Percentiles rank a stretch among this genome's conserved stretches.
phyloP scores from a whole-genome alignment of 768 basidiomycete genomes.

The Chlorophyllum brunneum region DNA sequence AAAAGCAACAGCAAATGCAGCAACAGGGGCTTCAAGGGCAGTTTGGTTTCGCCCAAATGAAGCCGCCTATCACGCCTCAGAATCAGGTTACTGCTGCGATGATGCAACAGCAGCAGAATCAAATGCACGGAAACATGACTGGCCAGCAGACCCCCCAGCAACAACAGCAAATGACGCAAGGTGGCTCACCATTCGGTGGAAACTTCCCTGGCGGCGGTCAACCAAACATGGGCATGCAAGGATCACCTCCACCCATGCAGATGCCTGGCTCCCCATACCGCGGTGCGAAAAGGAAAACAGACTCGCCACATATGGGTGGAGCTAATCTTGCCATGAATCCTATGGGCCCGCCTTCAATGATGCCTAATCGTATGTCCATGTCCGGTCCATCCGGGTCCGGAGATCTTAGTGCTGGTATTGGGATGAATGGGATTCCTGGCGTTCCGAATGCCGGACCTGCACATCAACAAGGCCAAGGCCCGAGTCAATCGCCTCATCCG shows the following conservation, averaged over 20 bases:
- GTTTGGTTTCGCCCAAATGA: conserved; percentile 10
- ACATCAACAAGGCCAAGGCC: not conserved
- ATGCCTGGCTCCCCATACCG: conserved; percentile 24
- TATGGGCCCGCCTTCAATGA: conserved; percentile 20
- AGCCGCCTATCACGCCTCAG: conserved; percentile 1
- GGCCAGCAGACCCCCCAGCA: not conserved
- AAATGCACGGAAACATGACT: conserved; percentile 5
- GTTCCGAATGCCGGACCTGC: not conserved
- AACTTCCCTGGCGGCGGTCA: conserved; percentile 7
- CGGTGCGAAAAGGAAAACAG: conserved; percentile 27
- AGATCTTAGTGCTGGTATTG: not conserved
- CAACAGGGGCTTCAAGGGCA: conserved; percentile 1
- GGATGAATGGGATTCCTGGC: conserved; percentile 9
- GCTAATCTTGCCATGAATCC: not conserved
- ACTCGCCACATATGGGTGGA: conserved; percentile 17
- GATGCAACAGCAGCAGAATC: conserved; percentile 9
- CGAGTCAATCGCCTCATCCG: conserved; percentile 4
- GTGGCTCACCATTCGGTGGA: conserved; percentile 3
- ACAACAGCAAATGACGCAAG: conserved; percentile 12
- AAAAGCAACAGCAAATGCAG: conserved; percentile 1
- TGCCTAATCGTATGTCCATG: conserved; percentile 12
- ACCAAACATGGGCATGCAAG: too few species aligned
- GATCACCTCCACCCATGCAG: conserved; percentile 13
- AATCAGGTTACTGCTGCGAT: conserved; percentile 1
- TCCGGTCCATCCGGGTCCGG: not conserved